These are phyloP conservation scores for Xenosphaeropsis pyriputrescens DNA, from an alignment of 2,329 filamentous ascomycete genomes.

Conservation along the genomic window DNA sequence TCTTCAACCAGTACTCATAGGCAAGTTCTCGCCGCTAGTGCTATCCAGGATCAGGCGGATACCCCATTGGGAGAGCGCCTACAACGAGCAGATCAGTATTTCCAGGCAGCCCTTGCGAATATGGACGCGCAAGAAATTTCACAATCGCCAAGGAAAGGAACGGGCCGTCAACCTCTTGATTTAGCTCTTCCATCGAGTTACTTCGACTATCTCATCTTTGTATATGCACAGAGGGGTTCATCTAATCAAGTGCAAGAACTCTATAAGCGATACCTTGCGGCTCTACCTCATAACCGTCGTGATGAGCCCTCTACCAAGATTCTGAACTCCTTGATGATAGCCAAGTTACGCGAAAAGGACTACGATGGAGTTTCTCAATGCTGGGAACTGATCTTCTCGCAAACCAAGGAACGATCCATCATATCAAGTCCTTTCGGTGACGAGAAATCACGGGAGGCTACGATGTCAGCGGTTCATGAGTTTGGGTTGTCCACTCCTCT, in stretches of 20 bases:
- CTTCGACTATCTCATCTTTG: constrained; percentile 38
- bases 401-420: constrained; percentile 25
- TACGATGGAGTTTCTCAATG: constrained; percentile 45
- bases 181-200: constrained; percentile 21
- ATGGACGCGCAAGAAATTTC: constrained; percentile 13
- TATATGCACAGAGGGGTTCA: constrained; percentile 31
- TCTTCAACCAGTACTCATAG: constrained; percentile 26
- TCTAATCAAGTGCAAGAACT: constrained; percentile 35
- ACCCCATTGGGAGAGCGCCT: constrained; percentile 8
- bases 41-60: constrained; percentile 8
- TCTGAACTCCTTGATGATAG: constrained; percentile 52
- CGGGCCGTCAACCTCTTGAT: constrained; percentile 8
- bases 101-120: constrained; percentile 8
- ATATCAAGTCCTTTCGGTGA: constrained; percentile 15
- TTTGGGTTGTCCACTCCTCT: constrained; percentile 21
- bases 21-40: constrained; percentile 20
- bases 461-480: constrained; percentile 20
- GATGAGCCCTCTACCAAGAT: constrained; percentile 34
- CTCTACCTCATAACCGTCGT: constrained; percentile 20
- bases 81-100: constrained; percentile 11
- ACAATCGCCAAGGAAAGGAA: constrained; percentile 10
- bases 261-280: constrained; percentile 34
- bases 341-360: constrained; percentile 40
- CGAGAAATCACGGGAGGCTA: constrained; percentile 3
- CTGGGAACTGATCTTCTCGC: constrained; percentile 48